Percentiles rank a stretch among this genome's conserved stretches.
Conservation (phyloP, 345 rosid genomes). For the Citrus maxima region DNA sequence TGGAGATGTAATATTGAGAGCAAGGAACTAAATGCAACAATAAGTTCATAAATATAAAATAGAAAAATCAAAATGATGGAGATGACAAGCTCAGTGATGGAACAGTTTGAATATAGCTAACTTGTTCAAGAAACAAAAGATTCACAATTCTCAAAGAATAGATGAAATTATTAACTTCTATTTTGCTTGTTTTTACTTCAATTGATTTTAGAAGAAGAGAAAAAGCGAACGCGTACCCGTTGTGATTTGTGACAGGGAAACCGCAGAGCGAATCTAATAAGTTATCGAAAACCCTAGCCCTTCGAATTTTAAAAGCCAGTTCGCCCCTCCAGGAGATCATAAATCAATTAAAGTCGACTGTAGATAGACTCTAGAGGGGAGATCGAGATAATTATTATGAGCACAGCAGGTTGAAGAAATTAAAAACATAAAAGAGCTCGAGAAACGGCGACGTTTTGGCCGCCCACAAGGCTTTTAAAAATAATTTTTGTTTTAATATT, state of each 20-base stretch:
- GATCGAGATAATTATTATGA: neutral
- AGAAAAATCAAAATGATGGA: neutral
- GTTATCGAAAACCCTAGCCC: neutral
- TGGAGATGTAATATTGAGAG: neutral
- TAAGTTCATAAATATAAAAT: neutral
- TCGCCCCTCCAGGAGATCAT: neutral
- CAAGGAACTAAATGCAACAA: neutral
- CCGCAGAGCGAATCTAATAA: neutral
- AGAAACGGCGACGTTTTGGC: no score
- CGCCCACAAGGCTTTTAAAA: no score
- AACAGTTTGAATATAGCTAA: neutral
- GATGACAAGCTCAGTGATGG: neutral
- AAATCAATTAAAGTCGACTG: no score
- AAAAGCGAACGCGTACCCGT: neutral
- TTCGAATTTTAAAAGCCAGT: neutral
- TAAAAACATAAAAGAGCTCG: accelerated
- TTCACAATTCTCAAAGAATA: neutral
- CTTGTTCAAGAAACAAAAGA: neutral
- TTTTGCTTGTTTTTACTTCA: neutral
- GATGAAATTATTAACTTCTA: neutral
- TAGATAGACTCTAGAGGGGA: neutral
- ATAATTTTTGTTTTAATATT: no score
- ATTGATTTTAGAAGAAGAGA: neutral
- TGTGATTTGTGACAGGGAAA: neutral
- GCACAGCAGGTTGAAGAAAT: no score